Percentiles rank a stretch among this genome's conserved stretches.
Evolutionary conservation across 768 basidiomycete genomes (phyloP).

Genomic region (Trametes meyenii): DNA sequence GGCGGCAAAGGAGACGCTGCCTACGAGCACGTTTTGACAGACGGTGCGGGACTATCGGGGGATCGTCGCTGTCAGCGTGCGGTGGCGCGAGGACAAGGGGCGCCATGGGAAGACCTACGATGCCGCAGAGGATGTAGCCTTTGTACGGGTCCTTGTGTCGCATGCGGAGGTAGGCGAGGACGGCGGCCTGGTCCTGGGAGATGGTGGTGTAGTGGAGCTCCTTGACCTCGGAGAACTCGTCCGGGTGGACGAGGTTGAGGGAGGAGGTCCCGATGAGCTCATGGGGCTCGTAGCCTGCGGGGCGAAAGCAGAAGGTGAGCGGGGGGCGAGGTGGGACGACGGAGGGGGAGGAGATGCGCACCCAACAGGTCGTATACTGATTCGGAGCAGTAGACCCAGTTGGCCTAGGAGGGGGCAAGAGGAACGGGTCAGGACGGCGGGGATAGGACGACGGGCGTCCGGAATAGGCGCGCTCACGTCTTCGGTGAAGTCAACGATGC

Average conservation of each 20-base stretch:
- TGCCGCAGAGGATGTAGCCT: slow-evolving; percentile 73
- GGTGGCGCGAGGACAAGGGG: background rate
- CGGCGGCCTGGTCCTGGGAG: slow-evolving; percentile 76
- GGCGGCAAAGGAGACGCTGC: slow-evolving; percentile 77
- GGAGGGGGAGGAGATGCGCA: background rate
- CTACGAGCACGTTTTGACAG: slow-evolving; percentile 72
- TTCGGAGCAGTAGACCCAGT: slow-evolving; percentile 35
- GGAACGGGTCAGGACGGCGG: slow-evolving; percentile 14
- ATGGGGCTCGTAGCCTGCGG: slow-evolving; percentile 68
- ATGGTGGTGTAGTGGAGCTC: slow-evolving; percentile 79
- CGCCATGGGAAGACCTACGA: slow-evolving; percentile 52
- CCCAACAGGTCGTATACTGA: slow-evolving; percentile 33
- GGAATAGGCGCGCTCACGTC: slow-evolving; percentile 47
- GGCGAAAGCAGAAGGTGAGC: background rate
- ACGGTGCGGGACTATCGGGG: slow-evolving; percentile 58
- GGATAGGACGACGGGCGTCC: slow-evolving; percentile 11
- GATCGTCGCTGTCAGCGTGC: slow-evolving; percentile 2
- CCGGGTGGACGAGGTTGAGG: slow-evolving; percentile 79
- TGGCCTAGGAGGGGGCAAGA: slow-evolving; percentile 26
- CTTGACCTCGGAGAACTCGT: slow-evolving; percentile 69
- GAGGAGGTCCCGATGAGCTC: slow-evolving; percentile 73
- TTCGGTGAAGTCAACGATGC: slow-evolving; percentile 80
- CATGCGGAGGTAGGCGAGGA: slow-evolving; percentile 76
- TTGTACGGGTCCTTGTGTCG: slow-evolving; percentile 79
- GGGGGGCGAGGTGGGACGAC: background rate